phyloP scores from a whole-genome alignment of 192 early-diverging fungal species.

The Entomortierella chlamydospora region DNA sequence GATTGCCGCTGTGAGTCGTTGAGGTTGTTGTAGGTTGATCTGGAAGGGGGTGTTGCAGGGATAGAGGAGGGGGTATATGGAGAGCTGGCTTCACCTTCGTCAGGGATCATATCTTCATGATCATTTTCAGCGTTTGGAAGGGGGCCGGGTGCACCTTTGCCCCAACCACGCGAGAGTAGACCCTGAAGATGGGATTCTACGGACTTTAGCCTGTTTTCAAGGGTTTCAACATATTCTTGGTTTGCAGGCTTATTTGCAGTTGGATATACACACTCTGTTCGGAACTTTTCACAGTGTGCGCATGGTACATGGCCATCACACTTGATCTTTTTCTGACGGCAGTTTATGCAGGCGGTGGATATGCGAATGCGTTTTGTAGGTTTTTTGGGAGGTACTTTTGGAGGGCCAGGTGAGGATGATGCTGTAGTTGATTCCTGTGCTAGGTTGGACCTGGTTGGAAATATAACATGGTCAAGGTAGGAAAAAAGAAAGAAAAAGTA shows the following conservation, averaged over 20 bases:
- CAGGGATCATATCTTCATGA: conserved; percentile 15
- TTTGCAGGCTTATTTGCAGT: conserved; percentile 45
- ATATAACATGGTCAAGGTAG: too few species aligned
- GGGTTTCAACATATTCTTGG: conserved; percentile 54
- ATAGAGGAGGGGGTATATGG: conserved; percentile 51
- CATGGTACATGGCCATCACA: conserved; percentile 57
- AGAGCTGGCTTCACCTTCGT: conserved; percentile 19
- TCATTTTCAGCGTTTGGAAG: conserved; percentile 11
- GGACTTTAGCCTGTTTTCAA: conserved; percentile 46
- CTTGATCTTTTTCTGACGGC: conserved; percentile 59
- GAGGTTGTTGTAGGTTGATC: conserved; percentile 6
- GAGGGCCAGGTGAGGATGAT: conserved; percentile 18
- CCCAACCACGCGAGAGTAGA: conserved; percentile 43
- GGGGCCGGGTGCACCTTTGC: conserved; percentile 4
- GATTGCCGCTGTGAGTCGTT: conserved; percentile 10
- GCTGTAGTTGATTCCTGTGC: conserved; percentile 26
- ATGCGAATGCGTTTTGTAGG: conserved; percentile 55
- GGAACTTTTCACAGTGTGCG: conserved; percentile 55
- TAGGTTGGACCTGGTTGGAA: conserved; percentile 39
- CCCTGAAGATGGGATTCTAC: conserved; percentile 52
- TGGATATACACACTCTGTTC: conserved; percentile 37
- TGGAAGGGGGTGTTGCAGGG: conserved; percentile 44
- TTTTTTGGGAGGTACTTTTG: conserved; percentile 39
- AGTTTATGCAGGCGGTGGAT: conserved; percentile 57
- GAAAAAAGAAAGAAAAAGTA: too few species aligned